Evolutionary conservation across 176 grass and related monocot genomes (phyloP).

Genomic region (Sorghum bicolor): DNA sequence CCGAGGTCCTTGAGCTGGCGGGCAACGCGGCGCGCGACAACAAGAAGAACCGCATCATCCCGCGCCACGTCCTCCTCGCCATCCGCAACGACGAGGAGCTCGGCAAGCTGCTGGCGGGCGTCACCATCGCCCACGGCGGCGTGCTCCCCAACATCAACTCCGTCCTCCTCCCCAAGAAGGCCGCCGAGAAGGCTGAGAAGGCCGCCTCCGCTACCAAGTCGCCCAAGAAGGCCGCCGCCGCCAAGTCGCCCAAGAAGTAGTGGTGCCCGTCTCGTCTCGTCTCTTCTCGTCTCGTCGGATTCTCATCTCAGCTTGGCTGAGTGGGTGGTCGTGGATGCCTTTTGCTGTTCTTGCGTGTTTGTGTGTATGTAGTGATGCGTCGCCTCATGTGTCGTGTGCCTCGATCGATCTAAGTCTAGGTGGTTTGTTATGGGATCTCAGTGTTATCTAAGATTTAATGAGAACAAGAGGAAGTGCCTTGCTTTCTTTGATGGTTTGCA

Average conservation of each 20-base stretch:
- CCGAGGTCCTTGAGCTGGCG: conserved; percentile 50
- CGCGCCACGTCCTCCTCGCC: conserved; percentile 45
- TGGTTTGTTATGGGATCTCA: neutral
- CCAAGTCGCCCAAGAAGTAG: conserved; percentile 19
- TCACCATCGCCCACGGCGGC: conserved; percentile 51
- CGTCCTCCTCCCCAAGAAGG: conserved; percentile 44
- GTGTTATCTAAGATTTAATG: neutral
- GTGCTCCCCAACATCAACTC: conserved; percentile 51
- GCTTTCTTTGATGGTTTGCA: neutral
- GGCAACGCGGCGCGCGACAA: conserved; percentile 48
- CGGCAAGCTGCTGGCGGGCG: conserved; percentile 7
- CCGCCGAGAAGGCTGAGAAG: conserved; percentile 4
- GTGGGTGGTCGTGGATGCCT: neutral
- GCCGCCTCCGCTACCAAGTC: neutral
- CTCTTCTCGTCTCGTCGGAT: neutral
- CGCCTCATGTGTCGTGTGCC: neutral
- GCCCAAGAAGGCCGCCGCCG: neutral
- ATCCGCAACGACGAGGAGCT: conserved; percentile 59
- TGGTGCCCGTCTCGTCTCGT: neutral
- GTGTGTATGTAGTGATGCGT: neutral
- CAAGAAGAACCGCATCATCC: conserved; percentile 44
- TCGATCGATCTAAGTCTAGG: neutral
- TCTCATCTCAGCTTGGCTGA: too few species aligned
- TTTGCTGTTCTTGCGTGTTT: neutral
- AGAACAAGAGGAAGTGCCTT: neutral